Evolutionary conservation across 1,284 basidiomycete species (phyloP), one percentile per base, ranked within the genome.

Genomic region (Sporisorium exsertum): DNA sequence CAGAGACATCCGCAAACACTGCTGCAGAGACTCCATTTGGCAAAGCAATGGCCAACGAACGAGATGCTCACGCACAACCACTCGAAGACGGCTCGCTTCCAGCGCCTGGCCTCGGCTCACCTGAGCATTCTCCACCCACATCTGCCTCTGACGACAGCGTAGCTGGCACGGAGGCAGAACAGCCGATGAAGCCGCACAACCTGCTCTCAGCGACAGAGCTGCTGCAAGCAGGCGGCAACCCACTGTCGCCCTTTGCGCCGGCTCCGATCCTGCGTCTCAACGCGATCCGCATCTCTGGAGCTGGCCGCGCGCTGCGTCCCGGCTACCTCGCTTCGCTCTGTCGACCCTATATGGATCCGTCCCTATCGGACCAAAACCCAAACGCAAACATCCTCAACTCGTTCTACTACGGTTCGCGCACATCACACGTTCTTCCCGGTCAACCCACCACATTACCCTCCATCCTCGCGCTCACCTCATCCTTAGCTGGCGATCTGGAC

Each of bases 241-340:
- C 57, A 0, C 20, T 42, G 5, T 64, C 58, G 3, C 64, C 64
- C 16, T 74, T 78, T 27, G 57, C 72, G n/a, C 64, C 72, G 10
- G 63, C 69, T 4, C 78, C 78, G 7, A 75, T 72, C 32, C 68
- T 85, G 33, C 67, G 81, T 29, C 89, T 95, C 43, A 89, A 91
- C 5, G 88, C 91, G 1, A 91, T 98, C 45, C 92, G 92, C 64
- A 89, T 98, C 22, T 89, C 92, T 63, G 94, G 94, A 58, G 90
- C 93, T 0, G 86, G 87, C 2, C 87, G 89, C 40, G 58, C 64
- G 0, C 95, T 95, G 0, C 90, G 94, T 9, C 87, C 90, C 29
- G 90, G 91, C 0, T 97, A 97, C 87, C 90, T 98, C 20, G 88
- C 88, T 20, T 91, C 89, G 55, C 88, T 98, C 67, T 89, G 97